phyloP scores from a whole-genome alignment of 2,329 filamentous ascomycete species.

The Ampelomyces quisqualis region DNA sequence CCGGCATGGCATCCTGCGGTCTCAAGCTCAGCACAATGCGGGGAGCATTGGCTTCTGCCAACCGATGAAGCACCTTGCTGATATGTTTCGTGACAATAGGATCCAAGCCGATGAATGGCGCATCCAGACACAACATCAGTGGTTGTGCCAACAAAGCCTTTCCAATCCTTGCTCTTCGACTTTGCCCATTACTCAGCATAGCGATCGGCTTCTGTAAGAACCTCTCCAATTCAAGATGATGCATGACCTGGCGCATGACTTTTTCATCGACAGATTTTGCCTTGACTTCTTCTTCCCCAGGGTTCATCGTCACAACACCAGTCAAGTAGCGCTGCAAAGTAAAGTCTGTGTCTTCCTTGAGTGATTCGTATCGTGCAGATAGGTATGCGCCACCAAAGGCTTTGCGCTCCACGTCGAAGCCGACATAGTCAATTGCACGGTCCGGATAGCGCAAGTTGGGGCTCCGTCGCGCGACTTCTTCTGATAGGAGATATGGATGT shows the following conservation, averaged over 20 bases:
- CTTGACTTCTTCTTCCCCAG: slow-evolving; percentile 52
- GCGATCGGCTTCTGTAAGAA: slow-evolving; percentile 80
- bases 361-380: slow-evolving; percentile 85
- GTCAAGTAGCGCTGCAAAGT: slow-evolving; percentile 77
- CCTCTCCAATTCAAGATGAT: slow-evolving; percentile 66
- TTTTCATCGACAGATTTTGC: slow-evolving; percentile 53
- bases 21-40: slow-evolving; percentile 75
- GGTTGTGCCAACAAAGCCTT: slow-evolving; percentile 77
- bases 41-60: slow-evolving; percentile 68
- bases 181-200: slow-evolving; percentile 93
- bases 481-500: slow-evolving; percentile 73
- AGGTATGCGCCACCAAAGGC: slow-evolving; percentile 69
- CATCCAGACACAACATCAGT: slow-evolving; percentile 77
- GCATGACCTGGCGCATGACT: slow-evolving; percentile 62
- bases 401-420: slow-evolving; percentile 75
- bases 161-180: slow-evolving; percentile 80
- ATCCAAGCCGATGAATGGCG: slow-evolving; percentile 86
- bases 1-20: slow-evolving; percentile 82
- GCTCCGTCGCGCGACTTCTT: slow-evolving; percentile 56
- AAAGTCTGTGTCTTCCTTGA: slow-evolving; percentile 84
- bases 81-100: slow-evolving; percentile 74
- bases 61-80: slow-evolving; percentile 66
- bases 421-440: slow-evolving; percentile 81
- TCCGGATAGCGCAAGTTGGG: slow-evolving; percentile 59
- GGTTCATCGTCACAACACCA: slow-evolving; percentile 81